Evolutionary conservation across 768 basidiomycete species (phyloP), one percentile per base, ranked within the genome.

Genomic region (Termitomyces eurrhizus): DNA sequence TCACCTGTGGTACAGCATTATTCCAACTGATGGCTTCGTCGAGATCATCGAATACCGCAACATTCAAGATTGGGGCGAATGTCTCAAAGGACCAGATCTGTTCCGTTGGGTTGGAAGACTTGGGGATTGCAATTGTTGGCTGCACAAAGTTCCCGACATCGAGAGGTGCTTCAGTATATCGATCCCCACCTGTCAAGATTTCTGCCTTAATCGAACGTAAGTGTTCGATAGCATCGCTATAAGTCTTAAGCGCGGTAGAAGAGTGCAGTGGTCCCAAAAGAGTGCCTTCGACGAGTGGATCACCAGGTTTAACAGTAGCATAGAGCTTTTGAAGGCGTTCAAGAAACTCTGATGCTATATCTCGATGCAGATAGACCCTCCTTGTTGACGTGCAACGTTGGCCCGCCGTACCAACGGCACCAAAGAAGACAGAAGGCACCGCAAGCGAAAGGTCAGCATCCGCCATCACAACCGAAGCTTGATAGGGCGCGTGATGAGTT

Each of bases 361-460:
- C 72, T 52, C 85, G 85, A 73, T 98, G 96, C 59, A 98, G 80
- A 74, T 92, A 93, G 21, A 98, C 83, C 60, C 96, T 82, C 61
- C 96, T 85, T 1, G 95, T 98, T 37, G 94, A 89, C 2, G 96
- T 98, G 77, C 96, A 98, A 49, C 89, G 83, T 66, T 82, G 80
- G n/a, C 83, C 83, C 66, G 82, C 81, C 37, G 83, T 84, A 59
- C 96, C 96, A 49, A 97, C 87, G 33, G 96, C 93, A 41, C 95
- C 92, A 75, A 98, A 98, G 72, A 94, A 92, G 33, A 95, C 90
- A 4, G 93, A 84, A 14, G 92, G 92, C 16, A 97, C 84, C 41
- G 96, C 95, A 65, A 97, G 86, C 36, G 83, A 81, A 26, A 97
- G 83, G 74, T 97, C 94, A 21, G 96, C 95, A 75, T 97, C 96